These are phyloP conservation scores for Odontarrhena argentea DNA, from an alignment of 345 rosid genomes.

Conservation along the genomic window DNA sequence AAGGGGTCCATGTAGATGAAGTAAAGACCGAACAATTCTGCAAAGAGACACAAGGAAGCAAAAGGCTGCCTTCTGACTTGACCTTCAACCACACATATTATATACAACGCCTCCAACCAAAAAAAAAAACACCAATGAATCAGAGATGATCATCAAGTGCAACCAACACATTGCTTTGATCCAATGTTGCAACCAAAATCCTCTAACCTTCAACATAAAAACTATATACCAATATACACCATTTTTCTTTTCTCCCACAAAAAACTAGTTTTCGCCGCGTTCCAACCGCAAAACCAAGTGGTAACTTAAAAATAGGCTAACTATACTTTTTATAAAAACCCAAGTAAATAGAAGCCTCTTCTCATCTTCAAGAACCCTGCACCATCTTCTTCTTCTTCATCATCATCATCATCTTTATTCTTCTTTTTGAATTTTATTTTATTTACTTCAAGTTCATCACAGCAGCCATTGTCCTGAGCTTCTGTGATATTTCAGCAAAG, in stretches of 20 bases:
- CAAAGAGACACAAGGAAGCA: slow-evolving; percentile 29
- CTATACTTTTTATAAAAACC: slow-evolving; percentile 38
- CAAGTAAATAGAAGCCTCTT: slow-evolving; percentile 41
- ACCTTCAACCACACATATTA: background rate
- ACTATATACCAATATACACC: slow-evolving; percentile 31
- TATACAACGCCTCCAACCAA: too few relatives aligned
- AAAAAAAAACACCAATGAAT: slow-evolving; percentile 7
- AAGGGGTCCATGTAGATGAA: slow-evolving; percentile 38
- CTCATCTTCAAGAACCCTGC: slow-evolving; percentile 19
- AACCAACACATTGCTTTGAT: slow-evolving; percentile 36
- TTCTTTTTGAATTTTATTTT: background rate
- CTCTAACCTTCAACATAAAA: slow-evolving; percentile 21
- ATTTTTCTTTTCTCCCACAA: slow-evolving; percentile 14
- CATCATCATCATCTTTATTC: slow-evolving; percentile 34
- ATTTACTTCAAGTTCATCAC: slow-evolving; percentile 78
- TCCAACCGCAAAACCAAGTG: slow-evolving; percentile 32
- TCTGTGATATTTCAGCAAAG: slow-evolving; percentile 83
- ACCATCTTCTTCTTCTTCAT: slow-evolving; percentile 13
- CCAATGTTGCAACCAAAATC: slow-evolving; percentile 31
- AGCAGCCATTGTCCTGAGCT: slow-evolving; percentile 95
- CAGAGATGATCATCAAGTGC: slow-evolving; percentile 35
- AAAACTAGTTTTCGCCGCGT: slow-evolving; percentile 29
- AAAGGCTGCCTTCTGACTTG: slow-evolving; percentile 42
- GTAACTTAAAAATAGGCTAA: slow-evolving; percentile 34
- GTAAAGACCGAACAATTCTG: slow-evolving; percentile 34